A percentile compares a stretch with the other conserved stretches of the same genome.
These are phyloP conservation scores for Nannochloropsis granulata DNA, from an alignment of 108 stramenopile species.

Conservation along the genomic window DNA sequence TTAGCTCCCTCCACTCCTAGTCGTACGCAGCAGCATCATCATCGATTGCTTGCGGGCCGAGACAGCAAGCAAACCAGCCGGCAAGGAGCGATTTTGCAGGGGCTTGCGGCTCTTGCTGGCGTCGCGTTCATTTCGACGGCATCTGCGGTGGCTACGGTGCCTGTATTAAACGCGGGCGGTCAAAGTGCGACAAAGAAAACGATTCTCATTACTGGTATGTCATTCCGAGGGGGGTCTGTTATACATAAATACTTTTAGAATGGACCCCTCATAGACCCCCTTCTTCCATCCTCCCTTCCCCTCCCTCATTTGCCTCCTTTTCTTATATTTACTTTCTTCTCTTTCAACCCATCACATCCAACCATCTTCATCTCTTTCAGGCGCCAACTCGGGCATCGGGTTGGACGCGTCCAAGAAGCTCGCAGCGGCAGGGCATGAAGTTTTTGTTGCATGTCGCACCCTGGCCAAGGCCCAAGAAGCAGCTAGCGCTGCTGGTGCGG, in stretches of 20 bases:
- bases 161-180: neutral
- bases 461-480: constrained; percentile 12
- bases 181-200: neutral
- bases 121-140: neutral
- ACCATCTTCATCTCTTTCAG: neutral
- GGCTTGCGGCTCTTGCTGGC: neutral
- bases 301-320: no score
- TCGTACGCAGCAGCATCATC: no score
- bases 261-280: no score
- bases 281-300: no score
- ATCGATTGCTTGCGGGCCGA: no score
- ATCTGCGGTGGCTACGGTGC: neutral
- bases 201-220: neutral
- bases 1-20: no score
- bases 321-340: no score
- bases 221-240: no score
- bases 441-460: constrained; percentile 17
- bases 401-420: constrained; percentile 25
- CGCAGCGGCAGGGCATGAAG: constrained; percentile 14
- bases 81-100: neutral
- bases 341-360: no score
- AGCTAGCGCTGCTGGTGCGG: constrained; percentile 4
- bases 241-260: no score
- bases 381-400: constrained; percentile 27
- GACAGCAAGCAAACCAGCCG: neutral